Percentiles rank a stretch among this genome's conserved stretches.
phyloP scores from a whole-genome alignment of 139 green algal species.

The Klebsormidium nitens region DNA sequence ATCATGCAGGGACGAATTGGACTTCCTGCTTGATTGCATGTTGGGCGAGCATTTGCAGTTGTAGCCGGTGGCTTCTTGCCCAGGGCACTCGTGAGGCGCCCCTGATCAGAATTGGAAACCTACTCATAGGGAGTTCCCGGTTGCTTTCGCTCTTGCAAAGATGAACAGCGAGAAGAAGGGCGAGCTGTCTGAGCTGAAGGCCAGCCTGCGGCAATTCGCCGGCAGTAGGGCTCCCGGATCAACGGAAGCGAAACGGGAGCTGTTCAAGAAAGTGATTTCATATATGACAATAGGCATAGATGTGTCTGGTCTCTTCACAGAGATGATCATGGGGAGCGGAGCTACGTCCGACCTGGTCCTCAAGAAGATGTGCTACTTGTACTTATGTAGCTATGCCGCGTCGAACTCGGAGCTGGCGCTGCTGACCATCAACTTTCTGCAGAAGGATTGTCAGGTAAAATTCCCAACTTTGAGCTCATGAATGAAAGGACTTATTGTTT shows the following conservation, averaged over 20 bases:
- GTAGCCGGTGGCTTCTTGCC: no score
- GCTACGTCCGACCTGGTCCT: conserved; percentile 69
- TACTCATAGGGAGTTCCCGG: no score
- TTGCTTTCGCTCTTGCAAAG: no score
- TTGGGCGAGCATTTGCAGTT: no score
- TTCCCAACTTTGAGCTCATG: no score
- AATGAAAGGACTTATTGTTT: no score
- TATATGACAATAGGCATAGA: conserved; percentile 93
- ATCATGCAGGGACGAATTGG: no score
- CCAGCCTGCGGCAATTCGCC: conserved; percentile 31
- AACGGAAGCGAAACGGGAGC: conserved; percentile 53
- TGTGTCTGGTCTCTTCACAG: conserved; percentile 79
- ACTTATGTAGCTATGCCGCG: conserved; percentile 43
- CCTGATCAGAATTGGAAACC: no score
- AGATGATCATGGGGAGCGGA: conserved; percentile 48
- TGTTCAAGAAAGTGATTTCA: conserved; percentile 80
- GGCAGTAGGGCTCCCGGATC: conserved; percentile 33
- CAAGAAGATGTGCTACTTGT: conserved; percentile 97
- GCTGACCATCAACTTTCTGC: conserved; percentile 81
- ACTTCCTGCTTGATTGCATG: no score
- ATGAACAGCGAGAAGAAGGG: conserved; percentile 41
- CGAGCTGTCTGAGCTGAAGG: conserved; percentile 33
- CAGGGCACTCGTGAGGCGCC: no score
- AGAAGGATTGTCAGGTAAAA: conserved; percentile 45
- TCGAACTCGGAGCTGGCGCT: conserved; percentile 72